Conservation (phyloP, 2,329 filamentous ascomycete species). For the Canariomyces notabilis region DNA sequence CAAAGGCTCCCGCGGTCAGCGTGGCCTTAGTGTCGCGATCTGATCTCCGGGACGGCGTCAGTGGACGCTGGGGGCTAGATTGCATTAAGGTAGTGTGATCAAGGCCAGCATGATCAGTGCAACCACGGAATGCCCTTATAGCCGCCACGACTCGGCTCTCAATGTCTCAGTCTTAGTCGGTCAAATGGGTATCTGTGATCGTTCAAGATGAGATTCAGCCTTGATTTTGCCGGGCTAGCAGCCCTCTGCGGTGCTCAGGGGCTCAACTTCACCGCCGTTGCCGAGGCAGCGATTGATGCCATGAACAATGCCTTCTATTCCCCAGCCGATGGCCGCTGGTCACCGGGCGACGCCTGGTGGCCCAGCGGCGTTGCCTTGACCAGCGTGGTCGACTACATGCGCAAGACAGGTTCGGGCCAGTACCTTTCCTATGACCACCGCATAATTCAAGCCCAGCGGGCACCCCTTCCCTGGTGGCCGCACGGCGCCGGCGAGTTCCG, state of each 20-base stretch:
- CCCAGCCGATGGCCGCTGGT: conserved; percentile 32
- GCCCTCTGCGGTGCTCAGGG: not conserved
- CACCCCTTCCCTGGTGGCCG: conserved; percentile 33
- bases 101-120: too few relatives aligned
- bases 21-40: too few relatives aligned
- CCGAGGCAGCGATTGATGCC: conserved; percentile 29
- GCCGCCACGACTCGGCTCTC: not conserved
- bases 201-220: not conserved
- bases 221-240: not conserved
- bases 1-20: too few relatives aligned
- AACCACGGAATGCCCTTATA: too few relatives aligned
- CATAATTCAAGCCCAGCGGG: conserved; percentile 33
- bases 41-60: too few relatives aligned
- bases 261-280: conserved; percentile 8
- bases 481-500: conserved; percentile 36
- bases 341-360: conserved; percentile 34
- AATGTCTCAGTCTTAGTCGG: not conserved
- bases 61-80: too few relatives aligned
- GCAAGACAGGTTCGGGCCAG: conserved; percentile 25
- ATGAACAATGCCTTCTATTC: conserved; percentile 35
- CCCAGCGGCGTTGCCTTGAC: conserved; percentile 35
- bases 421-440: conserved; percentile 29
- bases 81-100: too few relatives aligned
- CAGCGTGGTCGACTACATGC: conserved; percentile 34
- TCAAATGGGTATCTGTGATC: not conserved